Base-by-base conservation (phyloP, 1,284 basidiomycete genomes). In the Cryptococcus sp. region DNA sequence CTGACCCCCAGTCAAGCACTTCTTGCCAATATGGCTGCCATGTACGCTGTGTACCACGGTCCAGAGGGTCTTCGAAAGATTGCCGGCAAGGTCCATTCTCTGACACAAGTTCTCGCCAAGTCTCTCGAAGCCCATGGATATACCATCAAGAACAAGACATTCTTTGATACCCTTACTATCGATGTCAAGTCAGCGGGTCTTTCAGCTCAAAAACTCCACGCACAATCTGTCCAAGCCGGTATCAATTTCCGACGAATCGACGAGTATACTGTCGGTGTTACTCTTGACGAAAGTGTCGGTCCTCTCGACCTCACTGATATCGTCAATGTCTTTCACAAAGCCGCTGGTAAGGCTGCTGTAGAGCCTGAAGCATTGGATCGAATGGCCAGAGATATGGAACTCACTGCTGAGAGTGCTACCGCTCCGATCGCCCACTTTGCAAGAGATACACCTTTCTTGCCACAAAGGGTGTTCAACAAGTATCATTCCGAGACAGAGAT, bases 401-500 rank as follows among this genome's bases (percentile, higher is more conserved):
- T 76, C 34, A 55, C 62, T 5, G 58, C 71, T 11, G 56, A 64
- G 32, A 58, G 64, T 11, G 63, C 66, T 59, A 79, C 64, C 31
- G 55, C 64, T 46, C 86, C 90, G 4, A 63, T 71, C 45, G 62
- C 58, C 34, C 58, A 80, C 3, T 80, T 95, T 43, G 80, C 79
- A 43, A 87, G 95, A 55, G 84, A 84, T 6, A 88, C 88, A 3
- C 77, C 82, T 50, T 90, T 86, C 79, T 82, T 98, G 23, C 83
- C 84, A 3, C 90, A 98, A 74, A 83, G 88, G 0, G 90, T 97
- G 46, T 98, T 97, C 81, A 93, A 93, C 79, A 84, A 86, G 52
- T 89, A 98, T 73, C 94, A 96, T 73, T 95, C 91, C 6, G 95
- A 98, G 80, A 98, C 95, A 1, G 91, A 97, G 80, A 91, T 98